Conservation (phyloP, 495 filamentous ascomycete genomes). For the Penicillium nucicola region DNA sequence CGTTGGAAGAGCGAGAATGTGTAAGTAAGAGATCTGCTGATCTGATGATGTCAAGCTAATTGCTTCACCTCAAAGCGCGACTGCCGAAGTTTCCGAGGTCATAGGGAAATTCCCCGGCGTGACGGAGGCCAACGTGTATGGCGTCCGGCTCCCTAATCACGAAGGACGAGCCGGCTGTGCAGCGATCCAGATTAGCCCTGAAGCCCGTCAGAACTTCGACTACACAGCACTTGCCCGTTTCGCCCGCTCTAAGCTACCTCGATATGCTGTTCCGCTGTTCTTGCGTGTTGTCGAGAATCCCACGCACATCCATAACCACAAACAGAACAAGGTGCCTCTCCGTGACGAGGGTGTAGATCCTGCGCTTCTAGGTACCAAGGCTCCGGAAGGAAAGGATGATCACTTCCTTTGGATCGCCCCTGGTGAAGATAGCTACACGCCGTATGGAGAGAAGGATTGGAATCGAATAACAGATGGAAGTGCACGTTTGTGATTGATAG, state of each 20-base stretch:
- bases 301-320: conserved; percentile 75
- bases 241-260: conserved; percentile 56
- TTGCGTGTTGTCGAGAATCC: conserved; percentile 57
- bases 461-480: conserved; percentile 45
- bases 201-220: conserved; percentile 46
- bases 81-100: conserved; percentile 69
- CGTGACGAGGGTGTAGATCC: conserved; percentile 70
- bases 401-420: conserved; percentile 54
- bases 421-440: conserved; percentile 51
- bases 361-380: conserved; percentile 45
- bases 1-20: conserved; percentile 86
- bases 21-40: conserved; percentile 19
- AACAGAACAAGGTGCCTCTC: conserved; percentile 76
- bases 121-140: conserved; percentile 76
- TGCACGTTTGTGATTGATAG: conserved; percentile 43
- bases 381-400: conserved; percentile 43
- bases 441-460: conserved; percentile 59
- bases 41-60: background rate
- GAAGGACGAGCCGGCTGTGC: conserved; percentile 73
- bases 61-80: conserved; percentile 34
- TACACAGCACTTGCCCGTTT: conserved; percentile 51
- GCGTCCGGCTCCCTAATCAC: conserved; percentile 65
- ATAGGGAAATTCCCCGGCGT: conserved; percentile 65
- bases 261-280: conserved; percentile 77
- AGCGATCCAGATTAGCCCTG: conserved; percentile 44